Evolutionary conservation across 805 yeast species (phyloP), one percentile per base, ranked within the genome.

Genomic region (Grigorovia humatica): DNA sequence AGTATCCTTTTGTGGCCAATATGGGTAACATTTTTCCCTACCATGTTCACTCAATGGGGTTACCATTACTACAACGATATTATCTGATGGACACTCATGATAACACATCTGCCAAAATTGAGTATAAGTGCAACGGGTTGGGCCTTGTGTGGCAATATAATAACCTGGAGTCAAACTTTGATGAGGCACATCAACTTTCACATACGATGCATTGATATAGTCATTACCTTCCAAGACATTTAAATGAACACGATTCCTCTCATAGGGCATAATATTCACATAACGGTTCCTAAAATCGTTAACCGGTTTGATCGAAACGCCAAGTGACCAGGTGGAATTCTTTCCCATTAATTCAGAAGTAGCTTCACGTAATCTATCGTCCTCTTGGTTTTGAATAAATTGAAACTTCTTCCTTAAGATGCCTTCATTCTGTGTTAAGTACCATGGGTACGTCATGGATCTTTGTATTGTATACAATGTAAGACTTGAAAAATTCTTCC

Each of bases 71-170:
- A 85, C 70, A 1, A 79, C 77, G 3, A 80, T 75, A 2, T 83
- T 67, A 2, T 82, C 67, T 5, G 80, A 75, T 2, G 81, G 75
- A 29, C 75, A 66, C 57, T 83, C 77, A 47, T 83, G 79, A 48
- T 79, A 74, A 12, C 87, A 76, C 79, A 89, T 85, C 55, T 83
- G 87, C 96, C 97, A 93, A 62, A 93, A 91, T 64, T 93, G 96
- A 2, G 80, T 80, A 55, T 79, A 75, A 0, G 98, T 90, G 38
- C 72, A 70, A 13, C 65, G 69, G n/a, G 84, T 70, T 0, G 99
- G 99, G 1, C 91, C 95, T 60, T 85, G 95, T 1, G 85, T 73
- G 0, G 88, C 86, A 35, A 85, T 82, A 62, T 82, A 85, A 27
- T 64, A 57, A 44, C 72, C 67, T 1, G 65, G 58, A 8, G 49